phyloP scores from a whole-genome alignment of 352 stramenopile species.

The Pythium diclinum region DNA sequence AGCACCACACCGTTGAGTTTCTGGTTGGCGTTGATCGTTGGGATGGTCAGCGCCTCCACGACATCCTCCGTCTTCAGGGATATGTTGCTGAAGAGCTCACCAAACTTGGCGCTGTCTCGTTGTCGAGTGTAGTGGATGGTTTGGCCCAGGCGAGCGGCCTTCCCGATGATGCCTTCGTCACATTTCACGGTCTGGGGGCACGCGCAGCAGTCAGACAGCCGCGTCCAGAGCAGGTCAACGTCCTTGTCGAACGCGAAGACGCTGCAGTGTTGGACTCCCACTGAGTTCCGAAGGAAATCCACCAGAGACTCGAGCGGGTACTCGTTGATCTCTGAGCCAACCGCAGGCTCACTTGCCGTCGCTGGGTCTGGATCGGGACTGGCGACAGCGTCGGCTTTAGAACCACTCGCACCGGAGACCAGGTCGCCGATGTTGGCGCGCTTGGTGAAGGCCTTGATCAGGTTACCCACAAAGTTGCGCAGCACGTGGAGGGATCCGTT shows the following conservation, averaged over 20 bases:
- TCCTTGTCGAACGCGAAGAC: constrained; percentile 61
- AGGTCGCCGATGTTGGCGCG: constrained; percentile 34
- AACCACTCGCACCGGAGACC: constrained; percentile 5
- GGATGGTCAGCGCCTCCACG: constrained; percentile 47
- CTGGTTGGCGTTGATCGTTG: constrained; percentile 40
- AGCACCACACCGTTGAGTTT: constrained; percentile 62
- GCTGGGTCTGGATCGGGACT: background rate
- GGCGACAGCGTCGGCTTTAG: background rate
- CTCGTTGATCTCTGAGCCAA: constrained; percentile 23
- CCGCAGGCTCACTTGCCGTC: background rate
- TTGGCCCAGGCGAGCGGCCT: constrained; percentile 27
- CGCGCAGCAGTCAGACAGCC: constrained; percentile 30
- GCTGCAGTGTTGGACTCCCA: constrained; percentile 51
- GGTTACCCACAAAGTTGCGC: constrained; percentile 54
- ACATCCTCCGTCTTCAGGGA: constrained; percentile 18
- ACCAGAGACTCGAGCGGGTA: constrained; percentile 41
- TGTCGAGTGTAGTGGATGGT: constrained; percentile 27
- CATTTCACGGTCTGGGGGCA: constrained; percentile 41
- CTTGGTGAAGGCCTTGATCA: constrained; percentile 48
- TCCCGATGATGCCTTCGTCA: constrained; percentile 55
- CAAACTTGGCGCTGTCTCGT: constrained; percentile 8
- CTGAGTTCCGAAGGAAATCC: constrained; percentile 47
- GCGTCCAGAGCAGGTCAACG: constrained; percentile 46
- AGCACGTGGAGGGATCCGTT: constrained; percentile 54
- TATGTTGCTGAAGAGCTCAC: constrained; percentile 24